These are phyloP conservation scores for Penicillium sp. DNA, from an alignment of 2,329 filamentous ascomycete species.

Conservation along the genomic window DNA sequence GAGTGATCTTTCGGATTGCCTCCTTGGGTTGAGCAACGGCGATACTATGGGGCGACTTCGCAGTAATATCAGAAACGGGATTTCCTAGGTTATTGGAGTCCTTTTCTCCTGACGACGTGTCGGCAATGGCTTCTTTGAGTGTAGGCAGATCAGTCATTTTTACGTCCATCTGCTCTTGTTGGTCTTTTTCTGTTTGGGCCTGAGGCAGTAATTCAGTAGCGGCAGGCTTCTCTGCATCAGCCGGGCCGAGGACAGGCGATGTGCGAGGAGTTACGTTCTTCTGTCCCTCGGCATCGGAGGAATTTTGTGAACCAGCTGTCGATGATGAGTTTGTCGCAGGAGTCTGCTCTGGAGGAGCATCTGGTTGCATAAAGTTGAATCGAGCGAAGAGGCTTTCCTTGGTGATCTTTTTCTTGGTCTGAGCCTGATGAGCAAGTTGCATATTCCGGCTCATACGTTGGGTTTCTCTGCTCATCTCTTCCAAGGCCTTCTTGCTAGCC, in stretches of 20 bases:
- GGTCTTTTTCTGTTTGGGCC: slow-evolving; percentile 1
- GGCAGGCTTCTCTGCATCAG: slow-evolving; percentile 13
- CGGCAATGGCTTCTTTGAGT: slow-evolving; percentile 41
- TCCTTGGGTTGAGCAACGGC: slow-evolving; percentile 24
- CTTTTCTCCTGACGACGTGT: slow-evolving; percentile 27
- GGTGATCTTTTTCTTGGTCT: slow-evolving; percentile 87
- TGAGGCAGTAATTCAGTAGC: not conserved
- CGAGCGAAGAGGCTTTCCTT: slow-evolving; percentile 80
- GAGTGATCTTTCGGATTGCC: slow-evolving; percentile 29
- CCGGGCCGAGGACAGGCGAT: slow-evolving; percentile 55
- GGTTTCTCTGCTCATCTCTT: slow-evolving; percentile 94
- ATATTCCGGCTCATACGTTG: slow-evolving; percentile 88
- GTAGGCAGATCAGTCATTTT: slow-evolving; percentile 44
- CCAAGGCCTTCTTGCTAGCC: slow-evolving; percentile 90
- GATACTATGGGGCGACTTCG: not conserved
- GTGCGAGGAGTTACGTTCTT: slow-evolving; percentile 71
- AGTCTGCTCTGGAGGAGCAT: slow-evolving; percentile 26
- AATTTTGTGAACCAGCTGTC: slow-evolving; percentile 56
- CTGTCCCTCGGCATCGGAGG: slow-evolving; percentile 47
- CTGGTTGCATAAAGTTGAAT: slow-evolving; percentile 72
- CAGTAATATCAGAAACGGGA: not conserved
- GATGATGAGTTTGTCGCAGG: slow-evolving; percentile 40
- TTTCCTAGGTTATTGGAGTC: slow-evolving; percentile 7
- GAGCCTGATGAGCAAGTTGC: slow-evolving; percentile 87
- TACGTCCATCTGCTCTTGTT: slow-evolving; percentile 20